phyloP scores from a whole-genome alignment of 2,329 filamentous ascomycete species.

The Elsinoe australis region DNA sequence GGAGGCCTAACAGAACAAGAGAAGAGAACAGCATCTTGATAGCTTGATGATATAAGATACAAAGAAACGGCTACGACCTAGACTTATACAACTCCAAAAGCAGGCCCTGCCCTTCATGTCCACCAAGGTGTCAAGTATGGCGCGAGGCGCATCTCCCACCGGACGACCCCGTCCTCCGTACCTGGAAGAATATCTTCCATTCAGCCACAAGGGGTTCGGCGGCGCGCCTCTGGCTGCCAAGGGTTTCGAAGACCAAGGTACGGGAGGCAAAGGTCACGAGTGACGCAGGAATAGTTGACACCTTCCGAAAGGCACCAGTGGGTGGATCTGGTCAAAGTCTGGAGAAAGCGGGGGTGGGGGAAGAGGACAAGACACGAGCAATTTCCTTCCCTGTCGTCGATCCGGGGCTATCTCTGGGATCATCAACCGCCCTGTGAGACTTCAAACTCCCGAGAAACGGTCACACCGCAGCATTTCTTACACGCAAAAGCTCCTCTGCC shows the following conservation, averaged over 20 bases:
- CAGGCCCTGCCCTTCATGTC: not conserved
- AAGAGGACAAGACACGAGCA: not conserved
- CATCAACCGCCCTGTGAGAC: not conserved
- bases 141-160: conserved; percentile 6
- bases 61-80: not conserved
- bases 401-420: not conserved
- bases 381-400: conserved; percentile 2
- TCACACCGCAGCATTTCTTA: too few species aligned
- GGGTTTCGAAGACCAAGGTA: too few species aligned
- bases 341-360: conserved; percentile 15
- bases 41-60: not conserved
- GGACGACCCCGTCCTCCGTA: conserved; percentile 3
- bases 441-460: not conserved
- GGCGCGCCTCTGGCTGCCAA: too few species aligned
- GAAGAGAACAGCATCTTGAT: conserved; percentile 2
- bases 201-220: not conserved
- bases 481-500: too few species aligned
- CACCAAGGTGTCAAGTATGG: not conserved
- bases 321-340: too few species aligned
- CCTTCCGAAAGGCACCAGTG: conserved; percentile 14
- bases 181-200: not conserved
- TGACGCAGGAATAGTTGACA: too few species aligned
- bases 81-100: too few species aligned
- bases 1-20: conserved; percentile 1
- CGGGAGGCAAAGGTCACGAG: too few species aligned